Conservation (phyloP, 306 rosid genomes). For the Vicia villosa region DNA sequence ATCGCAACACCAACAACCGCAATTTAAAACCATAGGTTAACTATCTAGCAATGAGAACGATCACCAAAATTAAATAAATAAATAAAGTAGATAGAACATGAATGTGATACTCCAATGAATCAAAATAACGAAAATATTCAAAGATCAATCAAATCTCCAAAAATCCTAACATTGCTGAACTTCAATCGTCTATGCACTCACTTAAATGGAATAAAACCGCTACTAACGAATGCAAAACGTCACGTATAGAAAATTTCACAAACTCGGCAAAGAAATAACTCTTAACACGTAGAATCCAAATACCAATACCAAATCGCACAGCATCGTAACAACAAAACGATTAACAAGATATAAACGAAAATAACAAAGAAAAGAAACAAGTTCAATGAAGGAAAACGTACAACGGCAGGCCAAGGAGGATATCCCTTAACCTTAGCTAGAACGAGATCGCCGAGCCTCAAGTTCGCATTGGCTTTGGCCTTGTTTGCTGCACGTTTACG, state of each 20-base stretch:
- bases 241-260: not conserved
- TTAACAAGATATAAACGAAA: slow-evolving; percentile 31
- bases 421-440: slow-evolving; percentile 96
- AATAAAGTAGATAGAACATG: not conserved
- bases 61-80: slow-evolving; percentile 1
- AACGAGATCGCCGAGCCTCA: slow-evolving; percentile 88
- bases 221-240: slow-evolving; percentile 27
- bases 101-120: not conserved
- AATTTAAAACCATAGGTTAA: not conserved
- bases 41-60: not conserved
- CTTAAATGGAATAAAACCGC: not conserved
- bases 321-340: slow-evolving; percentile 4
- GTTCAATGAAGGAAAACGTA: slow-evolving; percentile 34
- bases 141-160: not conserved
- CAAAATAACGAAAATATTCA: not conserved
- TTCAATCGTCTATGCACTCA: not conserved
- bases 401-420: slow-evolving; percentile 95
- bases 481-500: slow-evolving; percentile 73
- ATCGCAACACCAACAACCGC: no score
- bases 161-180: slow-evolving; percentile 14
- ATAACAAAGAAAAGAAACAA: slow-evolving; percentile 19
- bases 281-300: not conserved
- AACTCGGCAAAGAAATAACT: slow-evolving; percentile 8
- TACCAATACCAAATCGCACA: not conserved
- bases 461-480: slow-evolving; percentile 60